Evolutionary conservation across 176 grass and related monocot genomes (phyloP).

Genomic region (Aegilops umbellulata): DNA sequence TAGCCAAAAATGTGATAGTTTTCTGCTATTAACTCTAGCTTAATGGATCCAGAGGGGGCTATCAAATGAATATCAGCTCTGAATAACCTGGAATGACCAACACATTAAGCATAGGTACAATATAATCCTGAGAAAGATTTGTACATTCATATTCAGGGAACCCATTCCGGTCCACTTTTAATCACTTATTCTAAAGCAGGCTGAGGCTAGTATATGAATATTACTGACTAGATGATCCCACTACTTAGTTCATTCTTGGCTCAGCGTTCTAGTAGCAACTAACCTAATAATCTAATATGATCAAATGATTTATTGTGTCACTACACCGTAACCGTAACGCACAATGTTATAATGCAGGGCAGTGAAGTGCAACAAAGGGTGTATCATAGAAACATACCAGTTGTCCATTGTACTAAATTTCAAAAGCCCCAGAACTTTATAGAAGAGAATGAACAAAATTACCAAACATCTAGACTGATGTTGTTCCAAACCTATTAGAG

Average conservation of each 20-base stretch:
- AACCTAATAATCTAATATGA: not conserved
- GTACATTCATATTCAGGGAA: not conserved
- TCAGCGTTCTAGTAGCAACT: not conserved
- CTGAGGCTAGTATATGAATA: not conserved
- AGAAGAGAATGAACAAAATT: slow-evolving; percentile 82
- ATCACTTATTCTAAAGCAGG: not conserved
- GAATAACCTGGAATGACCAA: not conserved
- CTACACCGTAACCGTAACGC: not conserved
- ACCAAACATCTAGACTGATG: slow-evolving; percentile 79
- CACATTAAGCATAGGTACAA: not conserved
- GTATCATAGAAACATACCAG: slow-evolving; percentile 59
- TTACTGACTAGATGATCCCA: not conserved
- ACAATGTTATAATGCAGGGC: not conserved
- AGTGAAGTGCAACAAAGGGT: not conserved
- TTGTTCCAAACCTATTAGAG: slow-evolving; percentile 78
- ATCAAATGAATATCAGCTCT: not conserved
- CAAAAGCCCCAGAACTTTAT: slow-evolving; percentile 91
- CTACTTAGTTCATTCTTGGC: not conserved
- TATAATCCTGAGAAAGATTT: not conserved
- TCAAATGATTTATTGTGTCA: not conserved
- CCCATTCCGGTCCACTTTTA: not conserved
- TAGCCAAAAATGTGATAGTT: no score
- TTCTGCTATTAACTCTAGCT: no score
- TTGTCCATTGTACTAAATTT: slow-evolving; percentile 91
- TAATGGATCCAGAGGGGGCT: not conserved